A percentile compares a stretch with the other conserved stretches of the same genome.
Evolutionary conservation across 139 green algal genomes (phyloP).

Genomic region (Pleodorina starrii): DNA sequence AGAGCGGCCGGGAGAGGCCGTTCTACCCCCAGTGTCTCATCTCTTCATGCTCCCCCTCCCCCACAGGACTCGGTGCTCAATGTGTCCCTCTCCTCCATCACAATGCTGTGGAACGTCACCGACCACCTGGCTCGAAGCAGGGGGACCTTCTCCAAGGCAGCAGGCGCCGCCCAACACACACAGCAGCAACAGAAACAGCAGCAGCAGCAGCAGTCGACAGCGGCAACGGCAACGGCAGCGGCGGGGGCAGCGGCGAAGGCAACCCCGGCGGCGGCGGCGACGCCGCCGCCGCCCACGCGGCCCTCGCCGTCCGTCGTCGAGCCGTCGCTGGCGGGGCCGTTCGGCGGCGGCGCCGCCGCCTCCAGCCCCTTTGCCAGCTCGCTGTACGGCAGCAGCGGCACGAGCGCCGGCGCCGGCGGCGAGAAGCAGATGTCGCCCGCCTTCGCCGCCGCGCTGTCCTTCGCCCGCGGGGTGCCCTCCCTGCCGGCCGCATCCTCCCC

Average conservation of each 20-base stretch:
- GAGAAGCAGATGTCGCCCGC: slow-evolving; percentile 25
- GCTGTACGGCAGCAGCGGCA: neutral
- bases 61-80: slow-evolving; percentile 86
- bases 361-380: slow-evolving; percentile 2
- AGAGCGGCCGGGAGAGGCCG: no score
- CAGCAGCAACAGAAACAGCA: neutral
- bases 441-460: slow-evolving; percentile 36
- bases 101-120: slow-evolving; percentile 91
- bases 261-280: neutral
- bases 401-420: neutral
- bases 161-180: neutral
- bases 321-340: neutral
- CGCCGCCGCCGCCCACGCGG: neutral
- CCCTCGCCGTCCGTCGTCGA: neutral
- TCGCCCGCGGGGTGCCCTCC: slow-evolving; percentile 30
- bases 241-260: neutral
- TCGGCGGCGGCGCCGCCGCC: neutral
- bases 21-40: neutral
- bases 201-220: neutral
- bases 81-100: slow-evolving; percentile 90
- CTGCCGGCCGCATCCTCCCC: neutral
- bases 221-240: neutral
- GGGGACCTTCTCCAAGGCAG: slow-evolving; percentile 31
- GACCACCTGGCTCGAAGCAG: slow-evolving; percentile 77
- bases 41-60: no score